Percentiles rank a stretch among this genome's conserved stretches.
Evolutionary conservation across 306 rosid species (phyloP).

Genomic region (Quercus wislizeni): DNA sequence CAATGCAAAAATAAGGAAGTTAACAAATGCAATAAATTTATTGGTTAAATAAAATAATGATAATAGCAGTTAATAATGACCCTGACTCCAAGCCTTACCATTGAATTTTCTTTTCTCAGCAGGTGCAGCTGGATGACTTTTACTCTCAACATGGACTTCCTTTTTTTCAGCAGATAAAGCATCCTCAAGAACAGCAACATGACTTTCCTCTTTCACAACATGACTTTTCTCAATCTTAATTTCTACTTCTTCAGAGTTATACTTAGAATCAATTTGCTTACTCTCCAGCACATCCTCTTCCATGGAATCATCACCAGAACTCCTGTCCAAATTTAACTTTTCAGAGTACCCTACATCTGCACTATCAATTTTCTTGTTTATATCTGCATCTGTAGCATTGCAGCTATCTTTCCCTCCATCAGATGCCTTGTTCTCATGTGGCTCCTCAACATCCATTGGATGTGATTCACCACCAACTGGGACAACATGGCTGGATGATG

Average conservation of each 20-base stretch:
- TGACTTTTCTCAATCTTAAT: conserved; percentile 41
- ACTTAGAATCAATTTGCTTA: conserved; percentile 75
- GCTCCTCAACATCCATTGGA: conserved; percentile 71
- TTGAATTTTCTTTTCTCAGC: conserved; percentile 79
- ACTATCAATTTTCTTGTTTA: conserved; percentile 45
- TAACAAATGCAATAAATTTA: neutral
- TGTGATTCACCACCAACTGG: conserved; percentile 74
- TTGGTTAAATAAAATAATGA: neutral
- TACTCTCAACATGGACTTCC: conserved; percentile 47
- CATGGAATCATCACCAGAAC: conserved; percentile 99
- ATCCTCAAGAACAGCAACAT: conserved; percentile 43
- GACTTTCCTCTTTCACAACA: conserved; percentile 42
- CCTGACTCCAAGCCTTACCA: conserved; percentile 52
- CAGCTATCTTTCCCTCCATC: conserved; percentile 41
- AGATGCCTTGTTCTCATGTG: conserved; percentile 42
- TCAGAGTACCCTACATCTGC: conserved; percentile 80
- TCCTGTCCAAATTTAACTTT: conserved; percentile 89
- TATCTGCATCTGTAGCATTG: conserved; percentile 43
- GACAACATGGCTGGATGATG: conserved; percentile 76
- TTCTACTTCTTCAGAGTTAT: conserved; percentile 52
- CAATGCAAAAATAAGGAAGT: neutral
- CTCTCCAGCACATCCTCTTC: conserved; percentile 89
- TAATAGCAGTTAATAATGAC: neutral
- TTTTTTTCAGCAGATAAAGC: conserved; percentile 46
- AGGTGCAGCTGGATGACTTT: conserved; percentile 35